Base-by-base conservation (phyloP, 441 rosid genomes). In the Codiaeum variegatum region DNA sequence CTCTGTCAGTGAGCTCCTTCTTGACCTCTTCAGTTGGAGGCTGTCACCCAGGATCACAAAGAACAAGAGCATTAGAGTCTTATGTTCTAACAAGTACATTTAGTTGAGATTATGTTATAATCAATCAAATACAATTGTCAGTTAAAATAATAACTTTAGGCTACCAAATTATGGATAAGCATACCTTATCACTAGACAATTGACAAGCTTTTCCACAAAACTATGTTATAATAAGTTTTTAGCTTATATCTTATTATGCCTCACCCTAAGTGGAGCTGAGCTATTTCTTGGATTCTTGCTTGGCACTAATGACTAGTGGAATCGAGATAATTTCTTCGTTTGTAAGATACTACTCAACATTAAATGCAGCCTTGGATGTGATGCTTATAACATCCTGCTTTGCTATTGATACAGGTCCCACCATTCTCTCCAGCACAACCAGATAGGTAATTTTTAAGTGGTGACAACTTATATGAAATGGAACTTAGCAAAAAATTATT, bases 1-100 rank as follows among this genome's bases (percentile, higher is more conserved):
- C 99, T 56, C 93, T 88, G 67, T 84, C 89, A 11, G 94, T 88
- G 66, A 81, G 84, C 76, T 94, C 98, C 86, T 91, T 92, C 89
- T 86, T 90, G 68, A 84, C 82, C 76, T 91, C 99, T 86, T 94
- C 97, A 59, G 87, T 78, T 74, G 85, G 91, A 69, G 97, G 96
- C 99, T 92, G 85, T 67, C 77, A 82, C 46, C 44, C 49, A 70
- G 71, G 69, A 47, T 29, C 70, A 80, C 36, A 74, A 76, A 69
- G 54, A 69, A 26, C 38, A 71, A 73, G 71, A 70, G 64, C 75
- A 72, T 51, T 69, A n/a, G n/a, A n/a, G n/a, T n/a, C n/a, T n/a
- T n/a, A n/a, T n/a, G n/a, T n/a, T n/a, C n/a, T n/a, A n/a, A n/a
- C n/a, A 71, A 73, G 71, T 72, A 62, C 75, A 72, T 51, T 69